phyloP scores from a whole-genome alignment of 179 eudicot species.

The Corrigiola litoralis region DNA sequence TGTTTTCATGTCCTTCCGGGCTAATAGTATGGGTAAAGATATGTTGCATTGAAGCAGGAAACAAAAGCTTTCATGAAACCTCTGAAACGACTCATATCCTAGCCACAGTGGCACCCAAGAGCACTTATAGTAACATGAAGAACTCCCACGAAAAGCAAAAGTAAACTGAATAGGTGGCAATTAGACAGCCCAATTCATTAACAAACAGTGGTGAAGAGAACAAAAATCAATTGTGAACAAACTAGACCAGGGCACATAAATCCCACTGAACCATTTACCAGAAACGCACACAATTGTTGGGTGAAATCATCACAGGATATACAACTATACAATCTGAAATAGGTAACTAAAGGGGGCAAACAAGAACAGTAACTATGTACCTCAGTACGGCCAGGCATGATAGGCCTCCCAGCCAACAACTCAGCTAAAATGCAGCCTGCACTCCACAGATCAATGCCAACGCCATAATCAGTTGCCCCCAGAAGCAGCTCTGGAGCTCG shows the following conservation, averaged over 20 bases:
- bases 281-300: too few species aligned
- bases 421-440: slow-evolving; percentile 89
- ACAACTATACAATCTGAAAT: neutral
- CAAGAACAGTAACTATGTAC: too few species aligned
- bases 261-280: neutral
- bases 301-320: too few species aligned
- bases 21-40: too few species aligned
- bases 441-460: slow-evolving; percentile 79
- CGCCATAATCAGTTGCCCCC: slow-evolving; percentile 79
- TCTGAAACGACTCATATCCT: neutral
- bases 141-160: too few species aligned
- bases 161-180: neutral
- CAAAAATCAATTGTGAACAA: neutral
- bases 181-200: neutral
- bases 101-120: neutral
- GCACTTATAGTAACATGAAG: neutral
- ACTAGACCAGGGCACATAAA: neutral
- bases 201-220: neutral
- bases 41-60: neutral
- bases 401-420: slow-evolving; percentile 76
- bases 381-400: slow-evolving; percentile 93
- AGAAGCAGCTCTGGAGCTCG: slow-evolving; percentile 87
- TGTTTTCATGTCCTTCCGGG: neutral
- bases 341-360: neutral
- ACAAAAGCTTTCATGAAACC: neutral